Evolutionary conservation across 2,329 filamentous ascomycete genomes (phyloP).

Genomic region (Septoria linicola): DNA sequence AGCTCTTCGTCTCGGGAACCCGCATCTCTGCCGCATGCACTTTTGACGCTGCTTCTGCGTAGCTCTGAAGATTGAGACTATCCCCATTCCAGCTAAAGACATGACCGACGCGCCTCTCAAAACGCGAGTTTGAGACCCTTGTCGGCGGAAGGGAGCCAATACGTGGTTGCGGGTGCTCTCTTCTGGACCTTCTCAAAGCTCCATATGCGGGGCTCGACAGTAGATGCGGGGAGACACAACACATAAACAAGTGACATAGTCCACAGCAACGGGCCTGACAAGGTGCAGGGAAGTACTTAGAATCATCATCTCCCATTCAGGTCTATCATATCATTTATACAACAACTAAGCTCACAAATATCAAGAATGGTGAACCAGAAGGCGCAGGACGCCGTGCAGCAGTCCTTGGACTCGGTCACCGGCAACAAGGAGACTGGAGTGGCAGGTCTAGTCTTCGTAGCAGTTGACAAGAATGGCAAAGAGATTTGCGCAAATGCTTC

Average conservation of each 20-base stretch:
- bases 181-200: constrained; percentile 1
- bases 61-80: too few relatives aligned
- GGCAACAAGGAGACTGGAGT: constrained; percentile 36
- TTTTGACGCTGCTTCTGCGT: too few relatives aligned
- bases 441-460: constrained; percentile 47
- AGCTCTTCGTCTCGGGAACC: background rate
- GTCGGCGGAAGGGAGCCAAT: constrained; percentile 5
- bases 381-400: constrained; percentile 40
- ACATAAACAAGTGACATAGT: background rate
- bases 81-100: too few relatives aligned
- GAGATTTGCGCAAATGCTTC: constrained; percentile 45
- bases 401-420: constrained; percentile 39
- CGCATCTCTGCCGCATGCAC: too few relatives aligned
- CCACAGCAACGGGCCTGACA: background rate
- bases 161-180: background rate
- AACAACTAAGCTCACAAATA: background rate
- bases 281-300: background rate
- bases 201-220: constrained; percentile 8
- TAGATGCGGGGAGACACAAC: constrained; percentile 1
- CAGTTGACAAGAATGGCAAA: constrained; percentile 47
- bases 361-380: constrained; percentile 29
- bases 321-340: too few relatives aligned
- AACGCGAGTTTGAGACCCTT: background rate
- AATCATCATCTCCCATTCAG: too few relatives aligned
- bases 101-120: background rate